Evolutionary conservation across 352 stramenopile genomes (phyloP).

Genomic region (Globisporangium nunn): DNA sequence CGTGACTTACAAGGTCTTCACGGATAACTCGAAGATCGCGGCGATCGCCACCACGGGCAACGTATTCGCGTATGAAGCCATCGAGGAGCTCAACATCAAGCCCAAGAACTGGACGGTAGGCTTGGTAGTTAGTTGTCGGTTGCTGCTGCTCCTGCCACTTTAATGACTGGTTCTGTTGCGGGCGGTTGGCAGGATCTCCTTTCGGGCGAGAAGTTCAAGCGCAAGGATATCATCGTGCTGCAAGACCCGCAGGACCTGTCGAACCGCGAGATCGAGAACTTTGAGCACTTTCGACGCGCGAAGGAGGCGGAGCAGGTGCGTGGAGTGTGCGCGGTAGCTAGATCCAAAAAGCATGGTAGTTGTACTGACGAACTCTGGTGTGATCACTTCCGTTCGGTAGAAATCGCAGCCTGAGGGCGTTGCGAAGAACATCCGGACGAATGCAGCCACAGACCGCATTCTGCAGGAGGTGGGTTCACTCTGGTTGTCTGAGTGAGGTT

Average conservation of each 20-base stretch:
- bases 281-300: constrained; percentile 89
- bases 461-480: constrained; percentile 45
- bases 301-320: constrained; percentile 38
- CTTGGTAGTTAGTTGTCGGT: neutral
- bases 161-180: neutral
- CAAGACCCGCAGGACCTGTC: constrained; percentile 91
- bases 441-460: constrained; percentile 78
- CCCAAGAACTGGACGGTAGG: constrained; percentile 91
- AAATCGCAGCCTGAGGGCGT: constrained; percentile 12
- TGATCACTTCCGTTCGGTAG: neutral
- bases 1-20: constrained; percentile 96
- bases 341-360: neutral
- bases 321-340: neutral
- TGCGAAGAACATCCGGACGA: constrained; percentile 67
- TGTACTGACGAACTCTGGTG: neutral
- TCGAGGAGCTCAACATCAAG: constrained; percentile 98
- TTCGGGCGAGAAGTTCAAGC: constrained; percentile 88
- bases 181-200: constrained; percentile 79
- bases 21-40: constrained; percentile 84
- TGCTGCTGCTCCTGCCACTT: neutral
- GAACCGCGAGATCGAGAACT: constrained; percentile 95
- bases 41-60: constrained; percentile 85
- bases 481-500: neutral
- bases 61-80: constrained; percentile 95
- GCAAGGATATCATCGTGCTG: constrained; percentile 92